Percentiles rank a stretch among this genome's conserved stretches.
Conservation (phyloP, 768 basidiomycete species). For the Aureoboletus auriporus region DNA sequence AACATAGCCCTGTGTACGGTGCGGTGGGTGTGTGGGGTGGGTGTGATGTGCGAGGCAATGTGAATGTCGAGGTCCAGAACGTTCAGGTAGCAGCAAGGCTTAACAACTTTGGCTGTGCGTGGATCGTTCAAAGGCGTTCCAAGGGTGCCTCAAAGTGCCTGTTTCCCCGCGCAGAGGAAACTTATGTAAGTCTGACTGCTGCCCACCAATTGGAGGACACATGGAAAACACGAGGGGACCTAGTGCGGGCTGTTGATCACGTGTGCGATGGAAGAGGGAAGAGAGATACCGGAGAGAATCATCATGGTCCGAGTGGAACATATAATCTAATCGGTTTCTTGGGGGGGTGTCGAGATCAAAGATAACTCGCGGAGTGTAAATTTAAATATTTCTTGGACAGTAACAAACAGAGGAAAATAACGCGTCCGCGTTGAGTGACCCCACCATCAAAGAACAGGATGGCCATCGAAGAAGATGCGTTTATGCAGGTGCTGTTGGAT, state of each 20-base stretch:
- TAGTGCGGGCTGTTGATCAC: not conserved
- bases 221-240: constrained; percentile 21
- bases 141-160: constrained; percentile 1
- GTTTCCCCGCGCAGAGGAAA: not conserved
- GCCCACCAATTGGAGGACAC: constrained; percentile 3
- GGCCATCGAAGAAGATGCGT: constrained; percentile 50
- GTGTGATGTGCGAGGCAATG: too few relatives aligned
- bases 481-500: constrained; percentile 51
- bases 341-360: constrained; percentile 3
- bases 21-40: too few relatives aligned
- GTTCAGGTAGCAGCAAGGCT: not conserved
- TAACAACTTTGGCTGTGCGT: not conserved
- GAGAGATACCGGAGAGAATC: too few relatives aligned
- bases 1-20: constrained; percentile 34
- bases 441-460: constrained; percentile 17
- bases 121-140: not conserved
- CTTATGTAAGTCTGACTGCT: not conserved
- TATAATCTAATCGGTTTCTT: too few relatives aligned
- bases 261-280: too few relatives aligned
- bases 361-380: constrained; percentile 12
- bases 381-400: not conserved
- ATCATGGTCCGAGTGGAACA: too few relatives aligned
- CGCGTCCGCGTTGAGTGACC: constrained; percentile 17
- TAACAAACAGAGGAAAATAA: constrained; percentile 19
- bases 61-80: not conserved